Base-by-base conservation (phyloP, 805 yeast species). In the Myxozyma sirexii region DNA sequence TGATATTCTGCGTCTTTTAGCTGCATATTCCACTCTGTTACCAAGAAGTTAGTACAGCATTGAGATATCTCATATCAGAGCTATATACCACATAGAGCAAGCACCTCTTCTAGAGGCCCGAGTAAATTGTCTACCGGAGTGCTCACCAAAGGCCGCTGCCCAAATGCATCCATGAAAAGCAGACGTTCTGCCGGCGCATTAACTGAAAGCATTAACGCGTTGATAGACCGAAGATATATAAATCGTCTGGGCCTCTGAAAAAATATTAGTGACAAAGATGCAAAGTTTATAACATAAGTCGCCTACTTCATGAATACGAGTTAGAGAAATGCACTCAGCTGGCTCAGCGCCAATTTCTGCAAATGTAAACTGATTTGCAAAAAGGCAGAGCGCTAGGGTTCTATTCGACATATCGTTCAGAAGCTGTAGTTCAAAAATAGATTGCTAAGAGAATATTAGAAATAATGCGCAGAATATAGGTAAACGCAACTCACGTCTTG, bases 91-190 rank as follows among this genome's bases (percentile, higher is more conserved):
- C 60, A 50, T 10, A 59, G 8, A 4, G 55, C 23, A 23, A 19
- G 19, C 15, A 60, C 13, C 15, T 49, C 54, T 21, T 56, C 62
- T 26, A 24, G 19, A 5, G 51, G 24, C 8, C 43, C 27, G 2
- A 48, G 33, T 6, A 53, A n/a, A 15, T n/a, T 24, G 6, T 47
- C 56, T 3, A 23, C 21, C 8, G 55, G 42, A 10, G 59, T 57
- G 33, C 46, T 26, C 15, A 15, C 37, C 29, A 57, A 12, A n/a
- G 26, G n/a, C n/a, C 21, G 27, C 24, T 54, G 29, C 35, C 37
- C 24, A 35, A 41, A 17, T 4, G 62, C 54, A 38, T 61, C 64
- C 3, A 61, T 33, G 49, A 61, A 61, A 19, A 27, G 27, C 10
- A 61, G 35, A 13, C 26, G 33, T 13, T 42, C 35, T 8, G 27